Base-by-base conservation (phyloP, 805 yeast species). In the Wickerhamiella kazuoi region DNA sequence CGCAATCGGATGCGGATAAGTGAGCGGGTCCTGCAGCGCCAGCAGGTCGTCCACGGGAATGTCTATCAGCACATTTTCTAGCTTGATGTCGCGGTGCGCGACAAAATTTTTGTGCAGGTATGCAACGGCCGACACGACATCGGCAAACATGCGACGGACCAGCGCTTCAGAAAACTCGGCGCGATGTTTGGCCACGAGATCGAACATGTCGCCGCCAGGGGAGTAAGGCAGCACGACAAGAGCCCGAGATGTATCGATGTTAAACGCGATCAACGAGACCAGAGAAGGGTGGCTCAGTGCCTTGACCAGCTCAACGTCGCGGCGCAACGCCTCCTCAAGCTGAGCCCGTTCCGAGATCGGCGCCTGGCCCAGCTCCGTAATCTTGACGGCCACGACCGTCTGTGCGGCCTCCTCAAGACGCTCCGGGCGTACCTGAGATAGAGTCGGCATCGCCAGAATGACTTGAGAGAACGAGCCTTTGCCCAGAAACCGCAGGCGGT, bases 141-240 rank as follows among this genome's bases (percentile, higher is more conserved):
- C 76, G 34, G 61, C 56, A 44, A 71, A 68, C 21, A 71, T 43
- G 15, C 97, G 61, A 41, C 72, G 64, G 2, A 79, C 61, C 7
- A 78, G 60, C 33, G 56, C 50, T 49, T 76, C 63, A 17, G 64
- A 52, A 40, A 82, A 42, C 34, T 59, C 47, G 8, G 61, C 49
- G n/a, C 68, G 57, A 41, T 65, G 51, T 4, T 50, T 50, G 8
- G 71, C 57, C 0, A 77, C 69, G 43, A 81, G 68, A 28, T 75
- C 74, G 49, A 79, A 76, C 31, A 90, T 56, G 50, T 84, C 94
- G 3, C 97, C 96, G 4, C 97, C 97, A 4, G 63, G 55, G 49
- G 83, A 79, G 54, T 69, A 82, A 1, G 86, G 80, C 50, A 86
- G 63, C 31, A 79, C 77, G 56, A 86, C 68, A 15, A 61, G 38